phyloP scores from a whole-genome alignment of 2,329 filamentous ascomycete species.

The Leptographium radiaticola region DNA sequence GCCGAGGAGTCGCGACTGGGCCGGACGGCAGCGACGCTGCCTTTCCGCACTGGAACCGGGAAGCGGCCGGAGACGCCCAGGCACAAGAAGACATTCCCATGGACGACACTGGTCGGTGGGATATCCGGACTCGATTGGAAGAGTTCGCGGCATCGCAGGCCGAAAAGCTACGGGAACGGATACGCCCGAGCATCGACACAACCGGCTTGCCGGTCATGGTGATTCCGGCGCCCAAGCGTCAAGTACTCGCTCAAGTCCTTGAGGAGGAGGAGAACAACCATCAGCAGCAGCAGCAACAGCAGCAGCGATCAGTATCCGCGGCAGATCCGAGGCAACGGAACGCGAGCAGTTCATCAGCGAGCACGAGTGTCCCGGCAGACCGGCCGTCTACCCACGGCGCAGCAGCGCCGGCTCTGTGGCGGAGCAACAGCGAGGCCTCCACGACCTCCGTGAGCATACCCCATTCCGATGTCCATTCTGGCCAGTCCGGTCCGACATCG shows the following conservation, averaged over 20 bases:
- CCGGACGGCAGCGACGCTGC: background rate
- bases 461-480: background rate
- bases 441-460: background rate
- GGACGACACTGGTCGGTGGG: slow-evolving; percentile 30
- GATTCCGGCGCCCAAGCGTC: slow-evolving; percentile 48
- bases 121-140: slow-evolving; percentile 42
- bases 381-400: background rate
- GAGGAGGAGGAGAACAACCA: slow-evolving; percentile 33
- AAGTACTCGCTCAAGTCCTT: slow-evolving; percentile 41
- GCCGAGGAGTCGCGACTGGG: slow-evolving; percentile 2
- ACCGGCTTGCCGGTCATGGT: slow-evolving; percentile 44
- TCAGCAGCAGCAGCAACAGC: slow-evolving; percentile 1
- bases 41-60: background rate
- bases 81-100: slow-evolving; percentile 1
- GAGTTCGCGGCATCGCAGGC: slow-evolving; percentile 49
- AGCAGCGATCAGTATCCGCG: background rate
- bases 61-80: too few relatives aligned
- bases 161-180: slow-evolving; percentile 43
- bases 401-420: background rate
- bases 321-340: background rate
- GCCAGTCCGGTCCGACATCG: background rate
- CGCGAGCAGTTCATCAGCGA: background rate
- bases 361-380: background rate
- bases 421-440: slow-evolving; percentile 4
- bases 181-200: slow-evolving; percentile 39